Conservation (phyloP, 768 basidiomycete species). For the Candolleomyces efflorescens region DNA sequence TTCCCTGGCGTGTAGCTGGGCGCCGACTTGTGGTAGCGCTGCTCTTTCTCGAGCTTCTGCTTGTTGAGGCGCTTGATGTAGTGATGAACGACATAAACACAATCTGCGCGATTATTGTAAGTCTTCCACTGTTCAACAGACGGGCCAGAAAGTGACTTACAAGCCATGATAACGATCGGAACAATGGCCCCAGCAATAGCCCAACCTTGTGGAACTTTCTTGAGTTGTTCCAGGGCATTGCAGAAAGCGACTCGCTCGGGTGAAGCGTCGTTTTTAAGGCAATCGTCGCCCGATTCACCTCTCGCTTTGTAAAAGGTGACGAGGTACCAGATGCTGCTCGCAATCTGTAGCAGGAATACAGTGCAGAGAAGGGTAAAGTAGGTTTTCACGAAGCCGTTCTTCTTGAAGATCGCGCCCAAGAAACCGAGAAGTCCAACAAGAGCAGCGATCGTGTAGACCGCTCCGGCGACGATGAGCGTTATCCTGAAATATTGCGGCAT, state of each 20-base stretch:
- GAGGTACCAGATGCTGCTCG: constrained; percentile 26
- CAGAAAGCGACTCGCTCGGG: constrained; percentile 24
- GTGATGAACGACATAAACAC: constrained; percentile 31
- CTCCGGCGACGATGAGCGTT: constrained; percentile 26
- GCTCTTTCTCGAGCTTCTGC: constrained; percentile 22
- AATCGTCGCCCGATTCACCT: constrained; percentile 21
- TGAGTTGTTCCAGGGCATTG: constrained; percentile 21
- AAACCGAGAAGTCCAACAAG: constrained; percentile 33
- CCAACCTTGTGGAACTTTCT: constrained; percentile 22
- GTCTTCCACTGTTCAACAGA: neutral
- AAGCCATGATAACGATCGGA: constrained; percentile 33
- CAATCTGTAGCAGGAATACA: constrained; percentile 26
- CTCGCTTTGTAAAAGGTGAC: constrained; percentile 29
- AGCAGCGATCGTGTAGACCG: constrained; percentile 28
- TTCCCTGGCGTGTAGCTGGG: constrained; percentile 24
- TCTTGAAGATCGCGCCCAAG: constrained; percentile 35
- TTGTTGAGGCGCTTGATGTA: constrained; percentile 29
- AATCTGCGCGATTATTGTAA: constrained; percentile 23
- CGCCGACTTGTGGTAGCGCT: constrained; percentile 13
- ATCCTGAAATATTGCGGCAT: constrained; percentile 24
- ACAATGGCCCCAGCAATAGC: constrained; percentile 29
- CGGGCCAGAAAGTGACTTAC: constrained; percentile 23
- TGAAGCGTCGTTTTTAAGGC: constrained; percentile 22
- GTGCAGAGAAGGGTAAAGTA: constrained; percentile 28
- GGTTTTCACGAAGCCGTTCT: constrained; percentile 29